A percentile compares a stretch with the other conserved stretches of the same genome.
Conservation (phyloP, 169 alveolate genomes). For the Plasmodium reichenowi region DNA sequence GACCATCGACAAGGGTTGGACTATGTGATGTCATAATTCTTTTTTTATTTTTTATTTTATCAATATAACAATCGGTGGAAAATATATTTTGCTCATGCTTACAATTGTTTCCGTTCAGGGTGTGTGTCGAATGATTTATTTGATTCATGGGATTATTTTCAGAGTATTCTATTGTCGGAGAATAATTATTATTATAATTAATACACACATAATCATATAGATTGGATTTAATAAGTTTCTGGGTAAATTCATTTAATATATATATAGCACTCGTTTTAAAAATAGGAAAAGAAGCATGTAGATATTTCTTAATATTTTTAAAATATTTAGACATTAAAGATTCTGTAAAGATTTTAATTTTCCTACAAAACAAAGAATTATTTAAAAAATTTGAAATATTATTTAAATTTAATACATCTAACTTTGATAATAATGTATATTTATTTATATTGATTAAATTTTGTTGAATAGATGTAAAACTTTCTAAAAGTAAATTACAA, state of each 20-base stretch:
- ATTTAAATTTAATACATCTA: constrained; percentile 73
- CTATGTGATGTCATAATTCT: background rate
- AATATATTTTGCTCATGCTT: background rate
- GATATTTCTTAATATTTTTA: background rate
- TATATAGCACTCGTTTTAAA: constrained; percentile 61
- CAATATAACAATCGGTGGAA: background rate
- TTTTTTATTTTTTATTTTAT: background rate
- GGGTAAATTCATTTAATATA: constrained; percentile 60
- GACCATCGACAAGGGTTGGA: background rate
- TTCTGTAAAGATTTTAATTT: constrained; percentile 72
- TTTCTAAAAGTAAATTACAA: constrained; percentile 24
- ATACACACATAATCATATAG: constrained; percentile 72
- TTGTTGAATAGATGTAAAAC: constrained; percentile 13
- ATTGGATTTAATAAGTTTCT: constrained; percentile 66
- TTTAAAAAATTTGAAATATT: constrained; percentile 64
- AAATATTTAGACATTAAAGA: constrained; percentile 18
- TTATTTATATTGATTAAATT: constrained; percentile 14
- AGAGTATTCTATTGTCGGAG: background rate
- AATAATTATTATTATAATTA: constrained; percentile 2
- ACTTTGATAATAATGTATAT: constrained; percentile 19
- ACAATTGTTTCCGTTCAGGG: background rate
- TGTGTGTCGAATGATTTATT: background rate
- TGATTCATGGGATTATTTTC: background rate
- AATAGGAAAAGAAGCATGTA: background rate
- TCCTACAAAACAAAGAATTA: constrained; percentile 58